A percentile compares a stretch with the other conserved stretches of the same genome.
Conservation (phyloP, 2,329 filamentous ascomycete genomes). For the Phialophora chinensis region DNA sequence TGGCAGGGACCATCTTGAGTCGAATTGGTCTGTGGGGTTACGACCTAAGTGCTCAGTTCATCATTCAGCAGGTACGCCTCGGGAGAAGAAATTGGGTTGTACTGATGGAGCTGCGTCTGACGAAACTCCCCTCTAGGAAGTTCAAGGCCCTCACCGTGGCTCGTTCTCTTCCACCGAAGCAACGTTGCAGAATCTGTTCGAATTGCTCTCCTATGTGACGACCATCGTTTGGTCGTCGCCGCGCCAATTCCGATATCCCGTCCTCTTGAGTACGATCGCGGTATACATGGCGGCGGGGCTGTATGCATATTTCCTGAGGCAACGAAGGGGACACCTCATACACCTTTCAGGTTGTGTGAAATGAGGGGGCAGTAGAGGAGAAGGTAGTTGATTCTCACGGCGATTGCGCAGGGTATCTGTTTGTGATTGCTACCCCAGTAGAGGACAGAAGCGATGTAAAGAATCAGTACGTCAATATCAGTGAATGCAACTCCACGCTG, state of each 20-base stretch:
- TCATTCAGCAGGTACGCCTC: constrained; percentile 55
- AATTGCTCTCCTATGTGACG: constrained; percentile 68
- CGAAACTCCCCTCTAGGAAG: not conserved
- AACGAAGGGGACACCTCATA: constrained; percentile 65
- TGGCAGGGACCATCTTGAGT: constrained; percentile 60
- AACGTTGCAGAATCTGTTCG: constrained; percentile 71
- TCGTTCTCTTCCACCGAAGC: constrained; percentile 72
- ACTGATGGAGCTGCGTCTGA: too few species aligned
- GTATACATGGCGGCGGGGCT: constrained; percentile 55
- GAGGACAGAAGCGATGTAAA: not conserved
- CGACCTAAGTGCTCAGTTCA: constrained; percentile 65
- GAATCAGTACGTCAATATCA: not conserved
- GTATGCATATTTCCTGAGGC: constrained; percentile 54
- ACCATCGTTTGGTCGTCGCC: constrained; percentile 70
- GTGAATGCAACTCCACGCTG: not conserved
- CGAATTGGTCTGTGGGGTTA: constrained; percentile 67
- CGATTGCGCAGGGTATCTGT: not conserved
- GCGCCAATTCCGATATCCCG: constrained; percentile 68
- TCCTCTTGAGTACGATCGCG: constrained; percentile 63
- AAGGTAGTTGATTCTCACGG: too few species aligned
- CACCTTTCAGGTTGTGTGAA: constrained; percentile 49
- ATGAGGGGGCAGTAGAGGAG: not conserved
- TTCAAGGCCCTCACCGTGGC: constrained; percentile 58
- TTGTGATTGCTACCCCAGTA: not conserved
- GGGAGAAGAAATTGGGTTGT: not conserved